These are phyloP conservation scores for Chenopodium quinoa DNA, from an alignment of 148 eudicot species.

Conservation along the genomic window DNA sequence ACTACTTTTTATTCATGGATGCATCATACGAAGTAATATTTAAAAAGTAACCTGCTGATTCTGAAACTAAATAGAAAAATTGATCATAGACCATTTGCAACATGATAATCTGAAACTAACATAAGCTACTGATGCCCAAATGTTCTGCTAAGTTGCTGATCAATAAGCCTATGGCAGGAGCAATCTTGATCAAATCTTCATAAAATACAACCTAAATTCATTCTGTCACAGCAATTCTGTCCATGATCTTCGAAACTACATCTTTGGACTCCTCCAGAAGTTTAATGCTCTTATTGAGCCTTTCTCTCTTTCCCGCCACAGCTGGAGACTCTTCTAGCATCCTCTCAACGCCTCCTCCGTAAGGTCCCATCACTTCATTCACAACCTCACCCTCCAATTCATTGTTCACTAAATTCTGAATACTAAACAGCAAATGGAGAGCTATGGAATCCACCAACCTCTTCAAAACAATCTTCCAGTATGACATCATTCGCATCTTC, in stretches of 20 bases:
- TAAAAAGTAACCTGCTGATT: too few species aligned
- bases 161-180: neutral
- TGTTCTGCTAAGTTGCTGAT: neutral
- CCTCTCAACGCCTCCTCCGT: constrained; percentile 47
- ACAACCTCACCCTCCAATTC: constrained; percentile 49
- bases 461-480: constrained; percentile 55
- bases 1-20: too few species aligned
- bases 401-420: constrained; percentile 48
- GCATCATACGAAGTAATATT: too few species aligned
- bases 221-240: constrained; percentile 18
- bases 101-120: neutral
- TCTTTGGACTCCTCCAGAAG: constrained; percentile 57
- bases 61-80: too few species aligned
- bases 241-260: constrained; percentile 42
- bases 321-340: constrained; percentile 54
- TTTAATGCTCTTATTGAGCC: constrained; percentile 44
- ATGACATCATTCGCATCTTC: constrained; percentile 34
- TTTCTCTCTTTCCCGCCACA: constrained; percentile 42
- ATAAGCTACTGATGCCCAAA: neutral
- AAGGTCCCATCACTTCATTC: constrained; percentile 36
- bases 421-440: constrained; percentile 42
- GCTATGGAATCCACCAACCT: constrained; percentile 57
- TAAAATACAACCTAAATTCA: neutral
- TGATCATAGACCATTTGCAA: too few species aligned
- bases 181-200: neutral